Evolutionary conservation across 148 eudicot species (phyloP).

Genomic region (Rhododendron ferrugineum): DNA sequence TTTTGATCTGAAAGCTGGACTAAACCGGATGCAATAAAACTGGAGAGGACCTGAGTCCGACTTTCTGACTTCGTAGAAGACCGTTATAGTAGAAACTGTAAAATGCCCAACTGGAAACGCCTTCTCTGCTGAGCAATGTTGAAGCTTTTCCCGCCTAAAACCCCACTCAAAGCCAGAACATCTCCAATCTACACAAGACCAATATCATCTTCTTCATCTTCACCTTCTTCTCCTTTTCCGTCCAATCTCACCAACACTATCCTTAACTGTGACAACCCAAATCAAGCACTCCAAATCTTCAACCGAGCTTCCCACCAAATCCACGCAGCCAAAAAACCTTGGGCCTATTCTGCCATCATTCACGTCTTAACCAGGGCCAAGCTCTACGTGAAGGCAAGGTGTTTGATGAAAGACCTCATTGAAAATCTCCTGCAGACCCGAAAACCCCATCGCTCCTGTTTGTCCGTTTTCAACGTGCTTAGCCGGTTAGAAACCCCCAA

Average conservation of each 20-base stretch:
- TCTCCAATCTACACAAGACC: not conserved
- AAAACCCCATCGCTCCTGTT: conserved; percentile 40
- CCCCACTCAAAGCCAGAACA: conserved; percentile 10
- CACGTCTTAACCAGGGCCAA: conserved; percentile 38
- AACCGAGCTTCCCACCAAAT: conserved; percentile 33
- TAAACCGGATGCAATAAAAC: too few species aligned
- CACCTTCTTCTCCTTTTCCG: conserved; percentile 23
- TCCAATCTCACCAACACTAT: conserved; percentile 34
- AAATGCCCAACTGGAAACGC: too few species aligned
- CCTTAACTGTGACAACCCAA: conserved; percentile 44
- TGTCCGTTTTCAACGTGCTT: conserved; percentile 46
- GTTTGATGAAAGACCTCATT: conserved; percentile 71
- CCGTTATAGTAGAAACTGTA: too few species aligned
- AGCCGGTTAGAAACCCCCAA: conserved; percentile 25
- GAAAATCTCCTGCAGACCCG: conserved; percentile 36
- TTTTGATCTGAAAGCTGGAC: too few species aligned
- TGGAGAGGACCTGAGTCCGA: too few species aligned
- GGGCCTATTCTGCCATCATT: conserved; percentile 44
- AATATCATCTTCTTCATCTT: conserved; percentile 15
- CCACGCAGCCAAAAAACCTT: conserved; percentile 36
- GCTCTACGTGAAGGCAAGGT: conserved; percentile 58
- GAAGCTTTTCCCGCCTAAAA: conserved; percentile 32
- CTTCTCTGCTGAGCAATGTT: conserved; percentile 28
- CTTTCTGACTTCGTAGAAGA: too few species aligned
- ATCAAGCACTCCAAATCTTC: conserved; percentile 47